Conservation (phyloP, 176 grass and related monocot genomes). For the Carex scoparia region DNA sequence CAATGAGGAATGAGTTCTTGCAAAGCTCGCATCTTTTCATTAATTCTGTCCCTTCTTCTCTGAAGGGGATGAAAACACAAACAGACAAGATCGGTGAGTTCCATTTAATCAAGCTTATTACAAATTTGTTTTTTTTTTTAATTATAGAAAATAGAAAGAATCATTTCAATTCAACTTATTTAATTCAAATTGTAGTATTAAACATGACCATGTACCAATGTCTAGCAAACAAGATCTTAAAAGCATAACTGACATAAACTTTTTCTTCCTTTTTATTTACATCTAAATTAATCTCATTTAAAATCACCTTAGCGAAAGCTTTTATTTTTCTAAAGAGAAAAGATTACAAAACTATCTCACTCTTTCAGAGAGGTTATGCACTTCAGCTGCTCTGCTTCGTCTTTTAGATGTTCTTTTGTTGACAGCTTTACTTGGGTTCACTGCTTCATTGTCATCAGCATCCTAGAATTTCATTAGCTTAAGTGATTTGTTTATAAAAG, state of each 20-base stretch:
- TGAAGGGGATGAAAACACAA: slow-evolving; percentile 4
- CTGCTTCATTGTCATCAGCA: slow-evolving; percentile 34
- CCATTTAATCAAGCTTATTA: neutral
- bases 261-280: neutral
- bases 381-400: slow-evolving; percentile 70
- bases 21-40: slow-evolving; percentile 85
- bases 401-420: slow-evolving; percentile 41
- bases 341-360: slow-evolving; percentile 32
- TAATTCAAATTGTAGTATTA: slow-evolving; percentile 4
- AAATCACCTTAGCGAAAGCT: neutral
- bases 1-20: slow-evolving; percentile 92
- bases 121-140: neutral
- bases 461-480: slow-evolving; percentile 42
- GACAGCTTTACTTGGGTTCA: slow-evolving; percentile 28
- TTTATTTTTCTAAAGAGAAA: neutral
- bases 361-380: slow-evolving; percentile 84
- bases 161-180: neutral
- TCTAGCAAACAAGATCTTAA: neutral
- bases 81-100: neutral
- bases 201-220: neutral
- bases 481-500: slow-evolving; percentile 8
- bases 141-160: neutral
- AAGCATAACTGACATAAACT: neutral
- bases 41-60: slow-evolving; percentile 91
- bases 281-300: neutral